These are phyloP conservation scores for Ophiostoma sp. DNA, from an alignment of 2,329 filamentous ascomycete genomes.

Conservation along the genomic window DNA sequence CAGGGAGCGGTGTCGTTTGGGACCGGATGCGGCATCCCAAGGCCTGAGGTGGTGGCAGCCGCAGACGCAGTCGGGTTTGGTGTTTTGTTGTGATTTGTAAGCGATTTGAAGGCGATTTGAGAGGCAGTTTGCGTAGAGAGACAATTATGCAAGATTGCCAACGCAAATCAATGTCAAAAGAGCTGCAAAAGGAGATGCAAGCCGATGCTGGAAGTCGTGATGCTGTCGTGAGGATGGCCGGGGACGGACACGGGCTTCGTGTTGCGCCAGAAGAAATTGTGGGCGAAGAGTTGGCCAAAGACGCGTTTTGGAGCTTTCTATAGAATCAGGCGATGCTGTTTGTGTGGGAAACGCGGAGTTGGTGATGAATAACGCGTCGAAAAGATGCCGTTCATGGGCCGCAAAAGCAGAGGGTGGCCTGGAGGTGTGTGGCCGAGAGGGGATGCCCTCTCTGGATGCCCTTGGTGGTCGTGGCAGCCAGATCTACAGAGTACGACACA, in stretches of 20 bases:
- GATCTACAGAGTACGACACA: constrained; percentile 1
- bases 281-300: neutral
- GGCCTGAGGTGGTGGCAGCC: neutral
- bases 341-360: constrained; percentile 22
- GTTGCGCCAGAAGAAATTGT: constrained; percentile 26
- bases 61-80: neutral
- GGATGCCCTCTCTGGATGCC: neutral
- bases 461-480: neutral
- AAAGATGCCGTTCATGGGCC: constrained; percentile 1
- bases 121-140: neutral
- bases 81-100: neutral
- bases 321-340: neutral
- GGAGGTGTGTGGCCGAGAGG: constrained; percentile 20
- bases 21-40: constrained; percentile 21
- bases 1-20: constrained; percentile 13
- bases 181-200: neutral
- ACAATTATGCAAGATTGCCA: neutral
- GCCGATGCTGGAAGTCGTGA: neutral
- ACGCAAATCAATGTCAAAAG: neutral
- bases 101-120: neutral
- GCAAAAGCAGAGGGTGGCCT: constrained; percentile 3
- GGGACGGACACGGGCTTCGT: neutral
- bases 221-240: neutral
- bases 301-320: constrained; percentile 17
- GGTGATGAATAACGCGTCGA: constrained; percentile 27